Percentiles rank a stretch among this genome's conserved stretches.
phyloP scores from a whole-genome alignment of 2,329 filamentous ascomycete genomes.

The Podosphaera xanthii region DNA sequence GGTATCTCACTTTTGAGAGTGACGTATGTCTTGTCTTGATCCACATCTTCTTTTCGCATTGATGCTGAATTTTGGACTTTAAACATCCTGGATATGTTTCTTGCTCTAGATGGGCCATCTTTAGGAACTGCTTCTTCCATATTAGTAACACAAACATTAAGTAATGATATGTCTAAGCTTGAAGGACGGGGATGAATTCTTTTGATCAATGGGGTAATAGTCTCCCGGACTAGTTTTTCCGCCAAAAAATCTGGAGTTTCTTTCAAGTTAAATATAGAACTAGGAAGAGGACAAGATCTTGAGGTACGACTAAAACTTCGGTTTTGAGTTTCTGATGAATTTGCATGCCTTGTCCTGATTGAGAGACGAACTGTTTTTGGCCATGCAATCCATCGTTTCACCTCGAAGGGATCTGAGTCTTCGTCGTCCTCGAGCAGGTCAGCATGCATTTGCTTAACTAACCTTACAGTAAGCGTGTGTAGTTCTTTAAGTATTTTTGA shows the following conservation, averaged over 20 bases:
- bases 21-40: neutral
- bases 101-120: slow-evolving; percentile 23
- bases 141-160: slow-evolving; percentile 76
- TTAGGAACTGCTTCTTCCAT: slow-evolving; percentile 36
- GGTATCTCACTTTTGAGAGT: neutral
- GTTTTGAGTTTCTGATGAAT: slow-evolving; percentile 27
- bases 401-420: slow-evolving; percentile 4
- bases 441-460: slow-evolving; percentile 55
- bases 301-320: slow-evolving; percentile 49
- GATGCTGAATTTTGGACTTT: slow-evolving; percentile 14
- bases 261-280: slow-evolving; percentile 44
- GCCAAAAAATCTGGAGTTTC: slow-evolving; percentile 35
- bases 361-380: slow-evolving; percentile 66
- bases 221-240: slow-evolving; percentile 45
- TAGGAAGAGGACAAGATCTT: slow-evolving; percentile 49
- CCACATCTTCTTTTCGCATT: neutral
- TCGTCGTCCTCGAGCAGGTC: slow-evolving; percentile 33
- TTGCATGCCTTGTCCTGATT: slow-evolving; percentile 37
- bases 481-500: slow-evolving; percentile 45
- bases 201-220: slow-evolving; percentile 48
- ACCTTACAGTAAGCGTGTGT: slow-evolving; percentile 38
- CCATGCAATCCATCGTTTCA: slow-evolving; percentile 45
- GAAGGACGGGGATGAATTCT: slow-evolving; percentile 39
- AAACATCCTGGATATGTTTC: slow-evolving; percentile 77
- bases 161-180: slow-evolving; percentile 58